A percentile compares a stretch with the other conserved stretches of the same genome.
Evolutionary conservation across 2,329 filamentous ascomycete species (phyloP).

Genomic region (Aspergillus sergii): DNA sequence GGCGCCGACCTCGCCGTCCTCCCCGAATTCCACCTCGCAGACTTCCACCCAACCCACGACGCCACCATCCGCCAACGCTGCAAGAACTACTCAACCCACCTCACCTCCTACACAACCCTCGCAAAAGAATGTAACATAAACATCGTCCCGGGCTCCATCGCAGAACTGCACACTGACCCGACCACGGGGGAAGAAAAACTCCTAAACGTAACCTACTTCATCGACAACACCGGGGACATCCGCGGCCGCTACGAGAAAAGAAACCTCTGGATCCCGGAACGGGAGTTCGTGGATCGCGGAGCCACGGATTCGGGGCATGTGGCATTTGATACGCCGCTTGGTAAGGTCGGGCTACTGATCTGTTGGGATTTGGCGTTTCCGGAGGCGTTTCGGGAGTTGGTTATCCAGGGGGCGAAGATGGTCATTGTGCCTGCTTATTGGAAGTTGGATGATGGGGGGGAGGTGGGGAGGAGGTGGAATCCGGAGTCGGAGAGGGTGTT

Average conservation of each 20-base stretch:
- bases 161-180: neutral
- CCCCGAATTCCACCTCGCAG: conserved; percentile 56
- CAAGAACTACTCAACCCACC: conserved; percentile 17
- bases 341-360: conserved; percentile 59
- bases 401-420: conserved; percentile 57
- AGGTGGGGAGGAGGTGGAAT: conserved; percentile 38
- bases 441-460: conserved; percentile 28
- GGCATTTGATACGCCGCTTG: conserved; percentile 53
- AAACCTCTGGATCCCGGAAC: conserved; percentile 74
- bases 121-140: neutral
- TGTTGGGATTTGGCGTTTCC: conserved; percentile 65
- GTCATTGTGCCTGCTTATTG: conserved; percentile 62
- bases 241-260: conserved; percentile 61
- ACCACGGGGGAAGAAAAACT: neutral
- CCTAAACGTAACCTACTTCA: conserved; percentile 43
- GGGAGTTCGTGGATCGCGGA: conserved; percentile 58
- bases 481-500: conserved; percentile 56
- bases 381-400: conserved; percentile 61
- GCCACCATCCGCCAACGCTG: conserved; percentile 42
- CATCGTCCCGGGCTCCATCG: neutral
- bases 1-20: conserved; percentile 60
- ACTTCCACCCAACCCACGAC: conserved; percentile 51
- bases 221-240: conserved; percentile 53
- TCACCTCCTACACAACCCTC: neutral
- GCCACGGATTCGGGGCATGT: conserved; percentile 52